phyloP scores from a whole-genome alignment of 2,329 filamentous ascomycete genomes.

The Trichoderma endophyticum region DNA sequence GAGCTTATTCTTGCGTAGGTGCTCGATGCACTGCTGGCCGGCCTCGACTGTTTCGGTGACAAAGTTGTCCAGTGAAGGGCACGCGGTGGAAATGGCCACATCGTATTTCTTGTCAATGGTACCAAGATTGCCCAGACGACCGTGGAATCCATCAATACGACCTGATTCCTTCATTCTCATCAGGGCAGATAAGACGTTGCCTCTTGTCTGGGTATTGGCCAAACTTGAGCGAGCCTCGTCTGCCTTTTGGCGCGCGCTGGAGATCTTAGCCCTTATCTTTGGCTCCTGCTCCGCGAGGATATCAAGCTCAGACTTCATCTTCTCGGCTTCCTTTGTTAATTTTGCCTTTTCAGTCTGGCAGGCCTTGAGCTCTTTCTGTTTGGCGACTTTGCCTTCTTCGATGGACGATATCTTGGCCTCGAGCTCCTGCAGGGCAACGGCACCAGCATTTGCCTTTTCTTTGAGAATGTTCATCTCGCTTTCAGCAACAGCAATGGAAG shows the following conservation, averaged over 20 bases:
- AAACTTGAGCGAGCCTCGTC: conserved; percentile 92
- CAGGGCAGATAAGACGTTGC: conserved; percentile 84
- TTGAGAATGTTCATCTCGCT: conserved; percentile 89
- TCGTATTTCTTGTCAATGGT: conserved; percentile 93
- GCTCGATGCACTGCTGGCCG: conserved; percentile 96
- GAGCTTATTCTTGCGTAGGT: conserved; percentile 94
- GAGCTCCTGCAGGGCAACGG: conserved; percentile 78
- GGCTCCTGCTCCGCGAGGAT: conserved; percentile 75
- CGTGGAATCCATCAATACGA: conserved; percentile 95
- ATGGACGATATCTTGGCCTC: conserved; percentile 74
- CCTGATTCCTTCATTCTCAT: conserved; percentile 96
- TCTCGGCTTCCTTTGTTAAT: conserved; percentile 71
- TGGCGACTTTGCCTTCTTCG: conserved; percentile 66
- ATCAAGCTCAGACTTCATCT: conserved; percentile 68
- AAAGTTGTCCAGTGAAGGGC: conserved; percentile 87
- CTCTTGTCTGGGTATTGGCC: conserved; percentile 84
- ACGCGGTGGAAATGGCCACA: conserved; percentile 96
- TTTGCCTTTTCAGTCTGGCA: conserved; percentile 69
- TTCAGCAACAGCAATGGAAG: conserved; percentile 87
- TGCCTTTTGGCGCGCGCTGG: conserved; percentile 86
- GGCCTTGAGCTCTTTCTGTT: conserved; percentile 70
- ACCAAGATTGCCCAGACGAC: conserved; percentile 88
- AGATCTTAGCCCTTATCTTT: conserved; percentile 77
- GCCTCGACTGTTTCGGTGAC: conserved; percentile 95
- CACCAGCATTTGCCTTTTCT: conserved; percentile 85